Evolutionary conservation across 1,284 basidiomycete species (phyloP).

Genomic region (Cryptococcus sp.): DNA sequence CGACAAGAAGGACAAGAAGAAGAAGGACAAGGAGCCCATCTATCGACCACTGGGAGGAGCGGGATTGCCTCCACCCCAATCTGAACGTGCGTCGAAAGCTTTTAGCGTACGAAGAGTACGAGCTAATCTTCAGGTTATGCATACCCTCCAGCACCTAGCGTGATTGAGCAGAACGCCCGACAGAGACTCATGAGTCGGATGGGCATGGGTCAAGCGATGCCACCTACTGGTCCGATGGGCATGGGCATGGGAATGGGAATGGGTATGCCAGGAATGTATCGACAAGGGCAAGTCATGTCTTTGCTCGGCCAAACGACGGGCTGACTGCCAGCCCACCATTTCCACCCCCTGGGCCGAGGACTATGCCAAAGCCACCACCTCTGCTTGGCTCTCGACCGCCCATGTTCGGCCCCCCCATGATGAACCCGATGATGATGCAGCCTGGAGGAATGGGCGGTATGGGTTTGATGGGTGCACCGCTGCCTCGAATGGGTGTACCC

Average conservation of each 20-base stretch:
- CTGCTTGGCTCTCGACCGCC: slow-evolving; percentile 13
- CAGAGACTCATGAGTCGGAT: slow-evolving; percentile 21
- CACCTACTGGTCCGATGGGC: not conserved
- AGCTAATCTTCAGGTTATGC: slow-evolving; percentile 32
- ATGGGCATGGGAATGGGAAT: slow-evolving; percentile 4
- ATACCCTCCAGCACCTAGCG: slow-evolving; percentile 22
- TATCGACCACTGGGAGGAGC: slow-evolving; percentile 17
- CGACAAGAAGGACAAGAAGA: slow-evolving; percentile 12
- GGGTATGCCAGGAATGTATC: not conserved
- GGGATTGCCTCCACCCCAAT: slow-evolving; percentile 19
- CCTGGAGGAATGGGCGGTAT: slow-evolving; percentile 18
- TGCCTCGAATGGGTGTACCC: slow-evolving; percentile 16
- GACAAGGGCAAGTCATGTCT: not conserved
- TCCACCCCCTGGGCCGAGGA: slow-evolving; percentile 4
- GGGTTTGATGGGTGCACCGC: slow-evolving; percentile 46
- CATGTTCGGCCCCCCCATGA: slow-evolving; percentile 15
- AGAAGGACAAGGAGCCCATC: slow-evolving; percentile 14
- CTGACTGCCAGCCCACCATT: slow-evolving; percentile 1
- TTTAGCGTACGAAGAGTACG: too few species aligned
- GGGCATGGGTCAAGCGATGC: slow-evolving; percentile 3
- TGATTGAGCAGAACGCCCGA: slow-evolving; percentile 21
- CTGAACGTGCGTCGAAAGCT: too few species aligned
- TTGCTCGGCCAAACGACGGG: too few species aligned
- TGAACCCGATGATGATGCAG: slow-evolving; percentile 11
- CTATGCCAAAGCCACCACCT: slow-evolving; percentile 14